Evolutionary conservation across 1,284 basidiomycete genomes (phyloP), one percentile per base, ranked within the genome.

Genomic region (Boletus hoseneyae): DNA sequence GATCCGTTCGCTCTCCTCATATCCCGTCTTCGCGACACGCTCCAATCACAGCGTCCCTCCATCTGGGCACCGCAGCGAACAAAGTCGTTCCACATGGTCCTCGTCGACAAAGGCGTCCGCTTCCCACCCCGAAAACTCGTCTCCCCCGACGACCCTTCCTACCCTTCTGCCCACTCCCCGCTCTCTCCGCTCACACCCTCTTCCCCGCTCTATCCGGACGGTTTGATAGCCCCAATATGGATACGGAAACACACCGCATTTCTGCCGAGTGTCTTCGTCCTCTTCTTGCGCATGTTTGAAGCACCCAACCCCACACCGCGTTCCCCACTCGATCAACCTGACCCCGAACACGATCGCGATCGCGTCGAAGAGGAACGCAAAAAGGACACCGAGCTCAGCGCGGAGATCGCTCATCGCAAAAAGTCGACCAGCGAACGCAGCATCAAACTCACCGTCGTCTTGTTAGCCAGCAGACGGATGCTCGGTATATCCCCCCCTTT

Each of bases 191-290:
- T 97, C 23, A 91, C 90, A 0, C 85, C 89, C 0, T 79, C 85
- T 1, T 95, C 93, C 0, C 95, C 96, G 0, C 74, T 97, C 13
- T 82, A 92, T 66, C 96, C 96, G 0, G 96, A 99, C 66, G 96
- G 96, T 1, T 73, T 99, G 42, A 91, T 99, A 50, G 93, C 95
- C 1, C 96, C 95, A 0, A 92, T 98, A 60, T 99, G 96, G 96
- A 84, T 97, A 15, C 79, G 94, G 41, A 99, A 97, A 70, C 95
- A 98, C 63, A 89, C 91, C 0, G 85, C 92, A 8, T 81, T 96
- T 30, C 73, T 98, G 0, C 95, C 96, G 0, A 85, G 90, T 15
- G 93, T 97, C 0, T 97, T 97, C 67, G 90, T 98, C 6, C 74
- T 95, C 42, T 96, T 97, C 66, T 73, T 90, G 53, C 81, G 87